Evolutionary conservation across 805 yeast species (phyloP), one percentile per base, ranked within the genome.

Genomic region (Tetrapisispora namnaoensis): DNA sequence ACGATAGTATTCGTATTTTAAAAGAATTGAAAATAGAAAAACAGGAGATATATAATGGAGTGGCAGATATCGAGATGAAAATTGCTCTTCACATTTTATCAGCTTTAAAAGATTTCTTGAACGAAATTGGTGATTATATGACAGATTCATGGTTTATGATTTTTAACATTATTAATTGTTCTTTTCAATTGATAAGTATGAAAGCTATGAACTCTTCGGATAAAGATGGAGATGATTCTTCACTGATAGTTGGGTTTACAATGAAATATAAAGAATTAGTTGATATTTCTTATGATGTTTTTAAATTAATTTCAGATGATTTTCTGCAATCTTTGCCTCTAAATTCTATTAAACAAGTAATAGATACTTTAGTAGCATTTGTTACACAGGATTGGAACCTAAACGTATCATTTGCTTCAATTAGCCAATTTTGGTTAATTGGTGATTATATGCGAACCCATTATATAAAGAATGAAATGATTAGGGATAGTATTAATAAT

Each of bases 391-490:
- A 65, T 1, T 72, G 70, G 53, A 96, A 91, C 55, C 65, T 91
- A 54, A 91, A 91, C 62, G 86, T 88, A 20, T 86, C 97, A 0
- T 89, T 91, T 61, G 86, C 95, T 44, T 82, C 96, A 0, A 85
- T 89, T 9, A 86, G 96, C 55, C 85, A 89, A 55, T 90, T 89
- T 59, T 91, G 98, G 98, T 65, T 85, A 16, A 79, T 93, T 3
- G 86, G 96, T 56, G 98, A 93, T 58, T 80, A 81, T 50, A 66
- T 82, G 39, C 73, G 80, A 47, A 67, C 43, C 17, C 49, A 49
- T 28, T 49, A 51, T 39, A 37, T 35, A n/a, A 35, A 37, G n/a
- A 37, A 45, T n/a, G 48, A 48, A 21, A 16, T 45, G 27, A 9
- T 46, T 32, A 36, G 43, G 14, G 45, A 42, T 16, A 36, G 21